Percentiles rank a stretch among this genome's conserved stretches.
Evolutionary conservation across 2,329 filamentous ascomycete species (phyloP).

Genomic region (Sporothrix luriei): DNA sequence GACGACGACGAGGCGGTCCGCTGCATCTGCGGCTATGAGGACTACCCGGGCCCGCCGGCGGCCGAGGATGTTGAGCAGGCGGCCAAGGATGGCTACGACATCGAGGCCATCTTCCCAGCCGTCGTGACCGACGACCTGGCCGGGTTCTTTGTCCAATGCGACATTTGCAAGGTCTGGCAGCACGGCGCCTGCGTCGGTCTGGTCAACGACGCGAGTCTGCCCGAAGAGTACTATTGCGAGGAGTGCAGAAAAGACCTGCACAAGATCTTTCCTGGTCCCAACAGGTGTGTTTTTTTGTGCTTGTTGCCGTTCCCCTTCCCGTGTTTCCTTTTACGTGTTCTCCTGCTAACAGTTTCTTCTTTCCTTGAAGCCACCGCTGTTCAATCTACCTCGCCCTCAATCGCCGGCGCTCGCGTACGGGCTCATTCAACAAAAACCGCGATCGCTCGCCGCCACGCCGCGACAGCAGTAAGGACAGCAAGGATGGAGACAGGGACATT

Average conservation of each 20-base stretch:
- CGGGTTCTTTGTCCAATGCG: slow-evolving; percentile 96
- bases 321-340: slow-evolving; percentile 26
- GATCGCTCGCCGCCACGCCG: slow-evolving; percentile 57
- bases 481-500: slow-evolving; percentile 44
- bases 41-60: slow-evolving; percentile 82
- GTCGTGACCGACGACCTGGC: slow-evolving; percentile 81
- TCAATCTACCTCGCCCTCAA: slow-evolving; percentile 66
- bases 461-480: slow-evolving; percentile 57
- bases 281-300: slow-evolving; percentile 67
- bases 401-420: slow-evolving; percentile 61
- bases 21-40: slow-evolving; percentile 91
- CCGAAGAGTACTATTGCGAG: slow-evolving; percentile 98
- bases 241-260: slow-evolving; percentile 90
- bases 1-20: slow-evolving; percentile 93
- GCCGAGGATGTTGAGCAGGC: slow-evolving; percentile 57
- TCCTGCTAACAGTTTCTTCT: slow-evolving; percentile 46
- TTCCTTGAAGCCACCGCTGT: slow-evolving; percentile 60
- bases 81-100: slow-evolving; percentile 60
- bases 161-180: slow-evolving; percentile 97
- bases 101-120: slow-evolving; percentile 61
- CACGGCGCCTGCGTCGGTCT: slow-evolving; percentile 97
- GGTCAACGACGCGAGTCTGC: slow-evolving; percentile 87
- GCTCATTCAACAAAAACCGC: slow-evolving; percentile 66
- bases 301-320: not conserved
- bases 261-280: slow-evolving; percentile 74